Base-by-base conservation (phyloP, 2,329 filamentous ascomycete genomes). In the Scytalidium sp. region DNA sequence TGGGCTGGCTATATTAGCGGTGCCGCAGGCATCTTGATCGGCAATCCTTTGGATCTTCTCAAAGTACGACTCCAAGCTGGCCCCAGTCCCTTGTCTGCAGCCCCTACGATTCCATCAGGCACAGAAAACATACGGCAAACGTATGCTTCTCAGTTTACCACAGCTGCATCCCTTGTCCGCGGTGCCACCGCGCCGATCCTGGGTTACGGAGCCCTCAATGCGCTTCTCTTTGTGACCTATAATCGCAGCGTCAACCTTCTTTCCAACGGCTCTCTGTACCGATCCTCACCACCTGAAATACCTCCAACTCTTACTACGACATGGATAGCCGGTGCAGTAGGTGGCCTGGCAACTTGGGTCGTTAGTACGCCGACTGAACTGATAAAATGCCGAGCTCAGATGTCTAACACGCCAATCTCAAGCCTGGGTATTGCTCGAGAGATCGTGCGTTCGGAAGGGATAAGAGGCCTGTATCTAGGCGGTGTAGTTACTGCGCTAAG, bases 1-100 rank as follows among this genome's bases (percentile, higher is more conserved):
- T 96, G 89, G 88, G 89, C 92, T 50, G 91, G 92, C 62, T 97
- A 96, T 69, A 72, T 94, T 53, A 93, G 88, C 64, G 93, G 93
- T 47, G 90, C 88, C 50, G 77, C 86, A 44, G 89, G 90, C 42
- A 97, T 97, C 60, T 73, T 96, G 43, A 87, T 96, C 53, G 91
- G 93, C 55, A 96, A 96, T 61, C 90, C 91, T 3, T 75, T 97
- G 3, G 87, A 92, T 65, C 70, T 91, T 58, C 67, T 91, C 61
- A 92, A 93, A 70, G 89, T 91, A 47, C 87, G 85, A 39, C 74
- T 95, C 2, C 93, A 97, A 75, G 86, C 88, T 29, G 77, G 78
- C 19, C 57, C 63, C 23, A 52, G 59, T 41, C 55, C 58, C 57
- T 49, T 49, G 49, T 59, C 55, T 42, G 40, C 49, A 52, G 25